Evolutionary conservation across 2,329 filamentous ascomycete species (phyloP).

Genomic region (Paraphaeosphaeria minitans): DNA sequence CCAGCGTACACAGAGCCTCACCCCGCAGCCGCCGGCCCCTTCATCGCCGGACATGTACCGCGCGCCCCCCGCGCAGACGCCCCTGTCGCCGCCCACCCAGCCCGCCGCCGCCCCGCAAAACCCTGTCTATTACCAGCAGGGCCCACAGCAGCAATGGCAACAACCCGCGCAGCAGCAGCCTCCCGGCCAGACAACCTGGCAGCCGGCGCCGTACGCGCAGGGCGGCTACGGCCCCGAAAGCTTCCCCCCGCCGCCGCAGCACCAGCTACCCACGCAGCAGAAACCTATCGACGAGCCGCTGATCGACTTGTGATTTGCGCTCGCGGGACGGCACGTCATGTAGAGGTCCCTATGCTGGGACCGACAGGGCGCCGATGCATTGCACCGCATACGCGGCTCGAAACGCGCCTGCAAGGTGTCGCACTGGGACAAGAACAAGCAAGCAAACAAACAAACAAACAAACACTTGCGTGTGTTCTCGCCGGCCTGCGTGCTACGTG

Average conservation of each 20-base stretch:
- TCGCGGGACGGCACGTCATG: neutral
- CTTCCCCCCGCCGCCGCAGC: slow-evolving; percentile 70
- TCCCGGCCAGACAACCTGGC: slow-evolving; percentile 35
- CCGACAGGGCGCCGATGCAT: neutral
- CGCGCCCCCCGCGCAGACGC: slow-evolving; percentile 28
- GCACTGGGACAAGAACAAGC: neutral
- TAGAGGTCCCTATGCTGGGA: too few relatives aligned
- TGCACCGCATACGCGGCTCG: neutral
- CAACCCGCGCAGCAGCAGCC: slow-evolving; percentile 27
- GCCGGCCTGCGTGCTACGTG: too few relatives aligned
- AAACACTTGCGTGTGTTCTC: neutral
- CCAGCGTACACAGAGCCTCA: slow-evolving; percentile 38
- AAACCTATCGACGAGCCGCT: slow-evolving; percentile 73
- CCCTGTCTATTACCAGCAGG: slow-evolving; percentile 33
- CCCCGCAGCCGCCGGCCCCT: slow-evolving; percentile 41
- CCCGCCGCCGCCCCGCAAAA: slow-evolving; percentile 38
- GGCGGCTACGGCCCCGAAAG: slow-evolving; percentile 50
- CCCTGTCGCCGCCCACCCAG: slow-evolving; percentile 39
- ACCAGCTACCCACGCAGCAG: slow-evolving; percentile 56
- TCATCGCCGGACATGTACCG: slow-evolving; percentile 44
- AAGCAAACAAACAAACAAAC: neutral
- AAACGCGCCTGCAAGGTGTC: neutral
- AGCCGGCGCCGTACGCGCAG: slow-evolving; percentile 46
- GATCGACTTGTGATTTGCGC: slow-evolving; percentile 68
- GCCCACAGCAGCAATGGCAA: slow-evolving; percentile 16